These are phyloP conservation scores for Elsinoe arachidis DNA, from an alignment of 2,329 filamentous ascomycete genomes.

Conservation along the genomic window DNA sequence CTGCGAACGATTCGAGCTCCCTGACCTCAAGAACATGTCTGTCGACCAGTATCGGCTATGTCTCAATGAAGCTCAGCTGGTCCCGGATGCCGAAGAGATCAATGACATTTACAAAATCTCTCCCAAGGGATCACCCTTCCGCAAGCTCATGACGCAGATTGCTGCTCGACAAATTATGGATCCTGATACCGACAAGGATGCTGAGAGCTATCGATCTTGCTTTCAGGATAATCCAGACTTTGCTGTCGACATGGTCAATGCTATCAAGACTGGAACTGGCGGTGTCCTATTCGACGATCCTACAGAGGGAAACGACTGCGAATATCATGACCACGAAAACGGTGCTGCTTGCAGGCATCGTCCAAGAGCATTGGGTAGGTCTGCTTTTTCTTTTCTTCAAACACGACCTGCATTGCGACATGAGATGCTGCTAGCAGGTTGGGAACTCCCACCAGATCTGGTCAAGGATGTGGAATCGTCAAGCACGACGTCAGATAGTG, in stretches of 20 bases:
- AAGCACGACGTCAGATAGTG: not conserved
- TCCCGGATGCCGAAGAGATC: constrained; percentile 48
- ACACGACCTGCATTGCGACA: not conserved
- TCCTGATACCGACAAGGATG: constrained; percentile 41
- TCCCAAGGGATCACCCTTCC: constrained; percentile 39
- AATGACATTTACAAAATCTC: constrained; percentile 44
- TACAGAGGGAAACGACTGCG: constrained; percentile 38
- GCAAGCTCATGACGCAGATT: constrained; percentile 43
- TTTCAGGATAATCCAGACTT: constrained; percentile 44
- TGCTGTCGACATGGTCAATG: constrained; percentile 45
- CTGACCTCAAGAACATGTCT: constrained; percentile 44
- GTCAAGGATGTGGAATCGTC: not conserved
- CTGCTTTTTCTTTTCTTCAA: not conserved
- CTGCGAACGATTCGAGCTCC: constrained; percentile 44
- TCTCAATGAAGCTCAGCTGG: constrained; percentile 41
- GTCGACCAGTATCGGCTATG: constrained; percentile 47
- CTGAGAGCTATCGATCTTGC: constrained; percentile 42
- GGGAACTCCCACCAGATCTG: not conserved
- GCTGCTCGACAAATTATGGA: constrained; percentile 52
- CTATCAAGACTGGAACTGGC: constrained; percentile 41
- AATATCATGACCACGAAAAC: constrained; percentile 44
- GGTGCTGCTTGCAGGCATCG: constrained; percentile 29
- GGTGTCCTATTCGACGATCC: constrained; percentile 46
- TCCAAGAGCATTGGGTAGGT: constrained; percentile 16
- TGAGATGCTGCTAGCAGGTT: not conserved